Evolutionary conservation across 2,329 filamentous ascomycete genomes (phyloP), one percentile per base, ranked within the genome.

Genomic region (Apiospora aurea): DNA sequence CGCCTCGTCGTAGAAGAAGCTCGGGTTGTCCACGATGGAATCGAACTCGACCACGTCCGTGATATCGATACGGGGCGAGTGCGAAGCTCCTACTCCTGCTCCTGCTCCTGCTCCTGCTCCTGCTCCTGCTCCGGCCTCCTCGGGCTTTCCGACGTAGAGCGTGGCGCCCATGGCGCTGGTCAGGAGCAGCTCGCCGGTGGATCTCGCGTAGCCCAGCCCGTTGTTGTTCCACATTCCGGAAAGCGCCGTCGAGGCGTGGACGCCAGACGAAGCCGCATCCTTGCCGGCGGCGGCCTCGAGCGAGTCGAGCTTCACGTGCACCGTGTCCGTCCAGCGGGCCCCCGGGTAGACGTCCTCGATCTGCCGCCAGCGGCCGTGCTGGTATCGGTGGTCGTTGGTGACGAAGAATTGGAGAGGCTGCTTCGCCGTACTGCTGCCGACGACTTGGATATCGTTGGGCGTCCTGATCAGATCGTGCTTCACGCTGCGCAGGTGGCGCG

Each of bases 361-460:
- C 0, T 76, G 11, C 1, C 88, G 83, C 79, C 85, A 77, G 0
- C 77, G 6, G 0, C 89, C 89, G 0, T 86, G 83, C 0, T 82
- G 83, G 77, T 90, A 85, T 74, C 80, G 79, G 70, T 91, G 89
- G 73, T 91, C 90, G 73, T 91, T 91, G 0, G 89, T 91, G 7
- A 91, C 85, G 69, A 88, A 87, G 77, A 91, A 85, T 0, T 85
- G 85, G 16, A 76, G 80, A 0, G 86, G 83, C 0, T 81, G 85
- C 4, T 80, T 75, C 1, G 85, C 87, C 7, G 86, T 78, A 10
- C 10, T 18, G 4, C 18, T 64, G 18, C 3, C 13, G 3, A 64
- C 13, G 57, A 41, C 21, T 16, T 64, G 57, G 16, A 92, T 79
- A 73, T 92, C 90, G 73, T 91, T 91, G 0, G 90, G 89, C 0